phyloP scores from a whole-genome alignment of 2,329 filamentous ascomycete species.

The Penicillium expansum region DNA sequence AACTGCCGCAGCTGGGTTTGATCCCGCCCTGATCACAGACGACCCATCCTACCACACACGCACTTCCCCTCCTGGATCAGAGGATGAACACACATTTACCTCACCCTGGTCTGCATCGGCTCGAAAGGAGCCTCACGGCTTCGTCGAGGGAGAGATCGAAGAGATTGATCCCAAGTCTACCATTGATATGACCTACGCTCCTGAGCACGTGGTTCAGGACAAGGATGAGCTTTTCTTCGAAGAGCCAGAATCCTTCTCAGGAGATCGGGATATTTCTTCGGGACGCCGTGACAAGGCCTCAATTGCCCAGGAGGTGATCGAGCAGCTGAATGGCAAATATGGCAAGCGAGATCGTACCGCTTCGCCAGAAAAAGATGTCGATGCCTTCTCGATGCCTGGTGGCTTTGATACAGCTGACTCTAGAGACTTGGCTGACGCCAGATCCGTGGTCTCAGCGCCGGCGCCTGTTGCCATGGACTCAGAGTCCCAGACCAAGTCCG shows the following conservation, averaged over 20 bases:
- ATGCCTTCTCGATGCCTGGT: constrained; percentile 34
- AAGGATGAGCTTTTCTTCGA: constrained; percentile 18
- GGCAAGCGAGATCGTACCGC: constrained; percentile 13
- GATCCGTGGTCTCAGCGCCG: constrained; percentile 11
- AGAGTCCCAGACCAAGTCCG: not conserved
- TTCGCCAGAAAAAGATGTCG: constrained; percentile 17
- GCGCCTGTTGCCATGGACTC: not conserved
- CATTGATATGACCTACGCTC: constrained; percentile 12
- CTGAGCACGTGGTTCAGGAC: constrained; percentile 13
- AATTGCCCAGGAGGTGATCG: constrained; percentile 27
- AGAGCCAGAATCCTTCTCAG: constrained; percentile 20
- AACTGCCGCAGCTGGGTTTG: constrained; percentile 66
- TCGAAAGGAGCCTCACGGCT: constrained; percentile 45
- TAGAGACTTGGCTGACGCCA: constrained; percentile 8
- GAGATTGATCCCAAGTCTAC: constrained; percentile 40
- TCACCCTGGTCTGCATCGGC: constrained; percentile 52
- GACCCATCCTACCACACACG: constrained; percentile 63
- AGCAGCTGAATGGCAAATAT: constrained; percentile 23
- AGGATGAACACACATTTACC: constrained; percentile 53
- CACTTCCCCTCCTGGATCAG: constrained; percentile 61
- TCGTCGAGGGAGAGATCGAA: constrained; percentile 51
- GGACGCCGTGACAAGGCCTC: constrained; percentile 13
- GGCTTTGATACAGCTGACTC: constrained; percentile 28
- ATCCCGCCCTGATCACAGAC: constrained; percentile 67
- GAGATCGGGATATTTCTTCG: constrained; percentile 2